Evolutionary conservation across 2,329 filamentous ascomycete species (phyloP).

Genomic region (Ceratocystis colombiana): DNA sequence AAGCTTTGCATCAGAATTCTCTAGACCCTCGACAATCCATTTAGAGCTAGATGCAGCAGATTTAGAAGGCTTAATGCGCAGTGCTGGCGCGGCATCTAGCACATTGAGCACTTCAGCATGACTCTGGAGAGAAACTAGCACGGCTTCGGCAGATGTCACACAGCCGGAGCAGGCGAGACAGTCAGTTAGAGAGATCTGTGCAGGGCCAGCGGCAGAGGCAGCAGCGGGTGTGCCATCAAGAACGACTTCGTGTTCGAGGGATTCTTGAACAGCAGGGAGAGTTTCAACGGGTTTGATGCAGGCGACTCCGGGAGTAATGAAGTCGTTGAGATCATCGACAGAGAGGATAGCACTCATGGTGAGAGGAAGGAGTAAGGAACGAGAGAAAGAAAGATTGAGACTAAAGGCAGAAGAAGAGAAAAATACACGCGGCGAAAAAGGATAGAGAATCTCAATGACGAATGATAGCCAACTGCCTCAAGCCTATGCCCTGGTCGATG

Average conservation of each 20-base stretch:
- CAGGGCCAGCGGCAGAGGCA: conserved; percentile 52
- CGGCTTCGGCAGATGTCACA: conserved; percentile 92
- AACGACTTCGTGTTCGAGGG: conserved; percentile 64
- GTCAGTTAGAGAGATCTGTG: conserved; percentile 91
- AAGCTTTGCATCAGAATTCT: conserved; percentile 55
- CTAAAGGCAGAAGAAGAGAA: background rate
- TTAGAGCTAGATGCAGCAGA: conserved; percentile 20
- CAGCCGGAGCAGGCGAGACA: conserved; percentile 96
- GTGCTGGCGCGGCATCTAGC: conserved; percentile 56
- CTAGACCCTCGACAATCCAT: conserved; percentile 42
- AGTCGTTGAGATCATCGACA: conserved; percentile 94
- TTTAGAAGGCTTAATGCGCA: conserved; percentile 28
- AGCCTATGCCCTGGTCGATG: background rate
- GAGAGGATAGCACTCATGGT: conserved; percentile 94
- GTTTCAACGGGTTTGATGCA: conserved; percentile 98
- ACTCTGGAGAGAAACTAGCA: conserved; percentile 90
- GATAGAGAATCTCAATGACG: background rate
- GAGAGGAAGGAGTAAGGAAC: background rate
- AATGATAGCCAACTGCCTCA: background rate
- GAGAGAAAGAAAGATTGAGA: conserved; percentile 17
- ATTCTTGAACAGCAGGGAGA: conserved; percentile 59
- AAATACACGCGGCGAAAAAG: background rate
- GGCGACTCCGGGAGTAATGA: conserved; percentile 92
- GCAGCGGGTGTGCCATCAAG: conserved; percentile 69
- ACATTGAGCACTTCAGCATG: conserved; percentile 81